Evolutionary conservation across 176 grass and related monocot species (phyloP), one percentile per base, ranked within the genome.

Genomic region (Aegilops longissima): DNA sequence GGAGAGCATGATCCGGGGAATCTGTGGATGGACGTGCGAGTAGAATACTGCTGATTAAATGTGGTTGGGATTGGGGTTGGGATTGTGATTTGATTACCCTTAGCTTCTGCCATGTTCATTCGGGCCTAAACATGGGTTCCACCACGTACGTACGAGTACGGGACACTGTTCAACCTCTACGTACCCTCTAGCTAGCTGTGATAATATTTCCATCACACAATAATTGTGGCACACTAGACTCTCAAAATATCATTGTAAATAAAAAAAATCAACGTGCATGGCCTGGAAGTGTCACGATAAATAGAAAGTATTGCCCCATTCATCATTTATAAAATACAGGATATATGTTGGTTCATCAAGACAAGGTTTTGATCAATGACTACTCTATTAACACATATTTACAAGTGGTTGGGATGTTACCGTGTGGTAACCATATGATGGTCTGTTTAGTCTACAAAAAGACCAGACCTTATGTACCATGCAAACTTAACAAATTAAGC

Each of bases 1-100:
- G 12, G 66, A 49, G 21, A 71, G 84, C 88, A 85, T 59, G 77
- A 85, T 72, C 84, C 30, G 51, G 47, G 76, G 81, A 87, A 87
- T 76, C 89, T 75, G 59, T 80, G 45, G 6, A 51, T 20, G 61
- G 69, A 84, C 69, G 69, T 81, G 89, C 81, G 29, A 84, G 8
- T 80, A 75, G 27, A 90, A 73, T 66, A 72, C 9, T 13, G 0
- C 12, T 14, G 66, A 65, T 87, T 87, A 79, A 36, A 45, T 24
- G 61, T 84, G 12, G 73, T 16, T 35, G 65, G 6, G 70, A 58
- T 49, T 29, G 65, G 6, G 70, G 40, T 49, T 29, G 72, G 40
- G 44, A 6, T 76, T 76, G 71, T 2, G 71, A 45, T 45, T 73
- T 13, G 12, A 27, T 47, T 52, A 29, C 0, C 12, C 71, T 2